Evolutionary conservation across 2,329 filamentous ascomycete genomes (phyloP).

Genomic region (Hirsutella rhossiliensis): DNA sequence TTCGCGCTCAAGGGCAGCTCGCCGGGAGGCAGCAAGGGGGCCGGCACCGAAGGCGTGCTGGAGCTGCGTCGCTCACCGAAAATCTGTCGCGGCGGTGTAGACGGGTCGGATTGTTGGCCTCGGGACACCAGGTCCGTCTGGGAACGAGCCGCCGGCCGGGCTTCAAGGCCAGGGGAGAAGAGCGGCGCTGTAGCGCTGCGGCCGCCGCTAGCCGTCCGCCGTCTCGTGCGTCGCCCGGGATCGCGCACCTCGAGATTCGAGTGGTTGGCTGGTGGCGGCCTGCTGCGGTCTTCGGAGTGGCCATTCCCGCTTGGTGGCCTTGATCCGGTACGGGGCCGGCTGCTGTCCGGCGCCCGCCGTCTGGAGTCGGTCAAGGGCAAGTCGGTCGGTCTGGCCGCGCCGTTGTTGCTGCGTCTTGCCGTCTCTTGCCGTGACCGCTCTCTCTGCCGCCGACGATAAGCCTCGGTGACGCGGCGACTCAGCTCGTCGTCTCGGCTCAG

Average conservation of each 20-base stretch:
- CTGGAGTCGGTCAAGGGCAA: slow-evolving; percentile 12
- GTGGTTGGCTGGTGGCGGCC: slow-evolving; percentile 29
- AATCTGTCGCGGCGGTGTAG: slow-evolving; percentile 23
- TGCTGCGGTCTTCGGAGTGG: slow-evolving; percentile 33
- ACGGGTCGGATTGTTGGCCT: slow-evolving; percentile 25
- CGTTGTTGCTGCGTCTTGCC: slow-evolving; percentile 29
- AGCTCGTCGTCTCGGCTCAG: slow-evolving; percentile 78
- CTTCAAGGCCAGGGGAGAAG: slow-evolving; percentile 26
- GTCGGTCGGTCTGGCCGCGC: slow-evolving; percentile 20
- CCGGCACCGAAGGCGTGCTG: slow-evolving; percentile 21
- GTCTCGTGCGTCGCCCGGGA: slow-evolving; percentile 20
- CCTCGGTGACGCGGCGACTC: slow-evolving; percentile 80
- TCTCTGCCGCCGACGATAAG: slow-evolving; percentile 66
- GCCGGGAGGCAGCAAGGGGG: slow-evolving; percentile 9
- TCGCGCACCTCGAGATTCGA: slow-evolving; percentile 20
- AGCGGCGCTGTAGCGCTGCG: slow-evolving; percentile 41
- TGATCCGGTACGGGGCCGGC: slow-evolving; percentile 29
- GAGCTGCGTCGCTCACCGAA: slow-evolving; percentile 30
- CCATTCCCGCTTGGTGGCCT: slow-evolving; percentile 32
- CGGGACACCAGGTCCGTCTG: slow-evolving; percentile 49
- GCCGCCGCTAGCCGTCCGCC: slow-evolving; percentile 41
- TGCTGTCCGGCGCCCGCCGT: slow-evolving; percentile 15
- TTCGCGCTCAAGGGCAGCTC: slow-evolving; percentile 8
- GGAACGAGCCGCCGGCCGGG: slow-evolving; percentile 44
- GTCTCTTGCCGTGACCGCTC: slow-evolving; percentile 41